Evolutionary conservation across 23 red algal species (phyloP).

Genomic region (Gracilariopsis chorda): DNA sequence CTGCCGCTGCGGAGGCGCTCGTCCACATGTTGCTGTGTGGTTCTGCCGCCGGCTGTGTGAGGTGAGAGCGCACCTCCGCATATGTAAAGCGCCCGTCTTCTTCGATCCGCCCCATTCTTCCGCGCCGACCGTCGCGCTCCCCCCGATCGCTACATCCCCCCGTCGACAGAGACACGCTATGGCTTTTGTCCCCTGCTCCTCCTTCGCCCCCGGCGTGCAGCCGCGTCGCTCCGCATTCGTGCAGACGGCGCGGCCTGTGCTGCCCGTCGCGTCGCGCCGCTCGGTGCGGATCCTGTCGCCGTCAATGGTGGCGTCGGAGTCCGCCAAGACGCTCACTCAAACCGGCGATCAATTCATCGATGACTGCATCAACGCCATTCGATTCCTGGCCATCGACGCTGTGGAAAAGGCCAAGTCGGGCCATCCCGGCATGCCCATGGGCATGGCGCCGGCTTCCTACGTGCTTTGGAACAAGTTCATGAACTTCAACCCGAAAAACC

Average conservation of each 20-base stretch:
- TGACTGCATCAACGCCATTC: conserved; percentile 90
- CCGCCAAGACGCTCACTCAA: conserved; percentile 40
- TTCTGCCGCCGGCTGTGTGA: too few species aligned
- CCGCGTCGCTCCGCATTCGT: neutral
- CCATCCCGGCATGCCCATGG: conserved; percentile 98
- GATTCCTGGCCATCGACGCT: conserved; percentile 93
- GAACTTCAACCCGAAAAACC: conserved; percentile 96
- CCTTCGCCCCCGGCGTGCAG: neutral
- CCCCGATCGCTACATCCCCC: neutral
- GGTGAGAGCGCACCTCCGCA: too few species aligned
- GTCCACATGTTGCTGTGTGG: too few species aligned
- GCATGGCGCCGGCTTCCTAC: conserved; percentile 91
- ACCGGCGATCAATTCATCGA: conserved; percentile 88
- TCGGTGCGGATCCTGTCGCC: neutral
- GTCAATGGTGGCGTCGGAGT: conserved; percentile 55
- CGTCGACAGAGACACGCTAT: neutral
- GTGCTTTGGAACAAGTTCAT: conserved; percentile 91
- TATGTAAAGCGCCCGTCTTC: too few species aligned
- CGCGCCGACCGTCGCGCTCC: neutral
- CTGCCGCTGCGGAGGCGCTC: neutral
- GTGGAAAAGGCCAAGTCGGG: conserved; percentile 97
- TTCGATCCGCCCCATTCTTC: too few species aligned
- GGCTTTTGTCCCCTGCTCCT: conserved; percentile 4
- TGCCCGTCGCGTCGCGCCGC: neutral
- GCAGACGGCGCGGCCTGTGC: neutral